Base-by-base conservation (phyloP, 805 yeast genomes). In the Priceomyces fermenticarens region DNA sequence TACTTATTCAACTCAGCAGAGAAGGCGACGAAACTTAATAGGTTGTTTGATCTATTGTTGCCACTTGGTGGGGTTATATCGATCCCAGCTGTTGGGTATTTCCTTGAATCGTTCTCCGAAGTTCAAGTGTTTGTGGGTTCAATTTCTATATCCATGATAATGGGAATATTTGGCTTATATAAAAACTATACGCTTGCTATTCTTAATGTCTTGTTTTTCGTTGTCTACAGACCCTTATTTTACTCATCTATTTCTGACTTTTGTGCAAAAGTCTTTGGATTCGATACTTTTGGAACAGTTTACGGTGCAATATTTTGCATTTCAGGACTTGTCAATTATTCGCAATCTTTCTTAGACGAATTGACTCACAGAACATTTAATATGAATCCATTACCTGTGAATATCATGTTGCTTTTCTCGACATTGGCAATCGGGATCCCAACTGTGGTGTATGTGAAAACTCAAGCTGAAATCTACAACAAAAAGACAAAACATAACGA, bases 231-330 rank as follows among this genome's bases (percentile, higher is more conserved):
- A 55, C 83, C 82, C 29, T 75, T 77, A 48, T 77, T 75, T 58
- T 77, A 77, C 53, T 77, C 83, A n/a, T 65, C 79, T 2, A 62
- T 77, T 30, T 71, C 78, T 3, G 83, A 77, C 53, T 73, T 68
- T 52, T 77, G 82, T 52, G 81, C 85, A 20, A 81, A 81, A 55
- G 81, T 76, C 36, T 81, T 79, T 55, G 84, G 85, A 1, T 72
- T 75, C 47, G 81, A 77, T 51, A 76, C 83, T 9, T 75, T 78
- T 54, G 83, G 85, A 30, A 73, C 80, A 1, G 72, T 78, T 23
- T 78, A 78, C 50, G 82, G 82, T n/a, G 58, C 77, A 13, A 73
- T 77, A 26, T 75, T 77, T 60, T 72, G 79, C 33, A 60, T 73
- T 16, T 70, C 81, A 1, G 83, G 83, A 29, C 47, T 74, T 12